phyloP scores from a whole-genome alignment of 1,139 yeast genomes.

The Suhomyces chickasaworum region DNA sequence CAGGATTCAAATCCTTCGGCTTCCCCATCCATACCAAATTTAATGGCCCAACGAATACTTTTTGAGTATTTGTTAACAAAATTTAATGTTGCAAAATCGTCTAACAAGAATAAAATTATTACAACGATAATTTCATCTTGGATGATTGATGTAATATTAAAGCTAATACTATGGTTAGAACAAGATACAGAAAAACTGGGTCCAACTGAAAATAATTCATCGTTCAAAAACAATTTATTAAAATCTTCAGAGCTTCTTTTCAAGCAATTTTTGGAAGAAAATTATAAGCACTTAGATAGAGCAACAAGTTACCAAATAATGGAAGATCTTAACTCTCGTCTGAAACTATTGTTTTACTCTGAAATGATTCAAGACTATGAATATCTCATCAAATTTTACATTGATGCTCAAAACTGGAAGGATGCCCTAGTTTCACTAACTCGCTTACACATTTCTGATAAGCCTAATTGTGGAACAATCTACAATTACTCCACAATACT shows the following conservation, averaged over 20 bases:
- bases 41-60: conserved; percentile 38
- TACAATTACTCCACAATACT: conserved; percentile 71
- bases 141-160: conserved; percentile 65
- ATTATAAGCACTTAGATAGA: conserved; percentile 56
- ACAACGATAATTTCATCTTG: conserved; percentile 71
- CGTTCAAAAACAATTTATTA: conserved; percentile 11
- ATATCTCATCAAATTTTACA: conserved; percentile 68
- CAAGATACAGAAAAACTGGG: conserved; percentile 15
- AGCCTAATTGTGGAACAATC: conserved; percentile 38
- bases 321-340: conserved; percentile 61
- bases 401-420: conserved; percentile 70
- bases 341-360: conserved; percentile 69
- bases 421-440: conserved; percentile 63
- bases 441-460: conserved; percentile 44
- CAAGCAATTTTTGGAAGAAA: conserved; percentile 52
- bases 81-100: conserved; percentile 39
- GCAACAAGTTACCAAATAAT: conserved; percentile 74
- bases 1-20: neutral
- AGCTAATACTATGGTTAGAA: conserved; percentile 29
- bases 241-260: conserved; percentile 36
- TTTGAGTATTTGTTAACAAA: conserved; percentile 60
- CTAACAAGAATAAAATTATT: conserved; percentile 51
- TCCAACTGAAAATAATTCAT: neutral
- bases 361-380: conserved; percentile 67
- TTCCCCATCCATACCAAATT: conserved; percentile 1